Evolutionary conservation across 495 filamentous ascomycete genomes (phyloP), one percentile per base, ranked within the genome.

Genomic region (Trichocladium uniseriatum): DNA sequence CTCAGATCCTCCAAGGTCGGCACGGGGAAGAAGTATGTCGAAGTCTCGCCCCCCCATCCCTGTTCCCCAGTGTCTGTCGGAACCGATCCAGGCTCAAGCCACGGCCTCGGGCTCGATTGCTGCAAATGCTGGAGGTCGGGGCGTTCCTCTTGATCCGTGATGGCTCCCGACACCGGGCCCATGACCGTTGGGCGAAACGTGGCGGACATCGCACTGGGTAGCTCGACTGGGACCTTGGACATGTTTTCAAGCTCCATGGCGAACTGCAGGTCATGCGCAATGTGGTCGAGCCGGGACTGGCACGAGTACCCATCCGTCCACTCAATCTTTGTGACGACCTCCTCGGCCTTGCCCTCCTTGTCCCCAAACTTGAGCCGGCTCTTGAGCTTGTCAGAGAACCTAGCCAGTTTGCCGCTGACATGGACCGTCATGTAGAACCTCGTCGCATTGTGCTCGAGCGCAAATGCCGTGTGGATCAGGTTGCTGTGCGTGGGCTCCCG

Each of bases 371-470:
- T 60, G 2, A 58, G 6, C 15, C 27, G 39, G 6, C 15, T 31
- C 8, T 41, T 54, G 34, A 55, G 0, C 32, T 41, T 19, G 27
- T 54, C 48, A 6, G 52, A 48, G 3, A 24, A 8, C n/a, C 20
- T 40, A 16, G 45, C 31, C 0, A 60, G 52, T 15, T 39, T 56
- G 3, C 64, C 66, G 24, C 49, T 55, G 14, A 69, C 52, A 6
- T 61, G 49, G 15, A 69, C 58, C 13, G 50, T 59, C 49, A 69
- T 62, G 40, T 58, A 48, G 52, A 69, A 69, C 11, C 45, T 51
- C 28, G 53, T 53, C 20, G 54, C 53, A 34, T 64, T 58, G 35
- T 69, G 66, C 31, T 65, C 52, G 32, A 67, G 47, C 2, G 62
- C 58, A 19, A 69, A 69, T 2, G 52, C 66, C 18, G 66, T 64